These are phyloP conservation scores for Casaregolazyma lundiana DNA, from an alignment of 1,139 yeast genomes.

Conservation along the genomic window DNA sequence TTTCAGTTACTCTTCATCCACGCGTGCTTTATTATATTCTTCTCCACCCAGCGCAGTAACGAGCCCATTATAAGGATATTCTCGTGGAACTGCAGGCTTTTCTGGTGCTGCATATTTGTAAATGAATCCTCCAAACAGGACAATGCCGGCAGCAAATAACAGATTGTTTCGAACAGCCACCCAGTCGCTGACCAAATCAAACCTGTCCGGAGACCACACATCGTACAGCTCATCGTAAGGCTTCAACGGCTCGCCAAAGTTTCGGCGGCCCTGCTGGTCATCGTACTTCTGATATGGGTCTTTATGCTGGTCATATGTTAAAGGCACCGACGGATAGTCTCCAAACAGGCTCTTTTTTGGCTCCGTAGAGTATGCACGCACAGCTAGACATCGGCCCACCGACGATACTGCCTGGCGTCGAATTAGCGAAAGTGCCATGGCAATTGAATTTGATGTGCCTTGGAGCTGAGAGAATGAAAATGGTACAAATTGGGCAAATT, in stretches of 20 bases:
- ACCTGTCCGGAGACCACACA: slow-evolving; percentile 85
- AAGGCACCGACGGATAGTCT: slow-evolving; percentile 47
- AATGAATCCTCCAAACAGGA: slow-evolving; percentile 51
- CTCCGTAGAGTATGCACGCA: slow-evolving; percentile 8
- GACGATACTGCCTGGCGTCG: slow-evolving; percentile 6
- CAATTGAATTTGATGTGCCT: no score
- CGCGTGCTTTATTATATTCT: slow-evolving; percentile 19
- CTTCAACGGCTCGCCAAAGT: slow-evolving; percentile 56
- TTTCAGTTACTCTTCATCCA: slow-evolving; percentile 6
- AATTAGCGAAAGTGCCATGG: slow-evolving; percentile 5
- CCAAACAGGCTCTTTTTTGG: slow-evolving; percentile 26
- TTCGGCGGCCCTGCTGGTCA: slow-evolving; percentile 79
- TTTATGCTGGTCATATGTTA: slow-evolving; percentile 52
- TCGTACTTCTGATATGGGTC: slow-evolving; percentile 73
- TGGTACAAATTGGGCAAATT: slow-evolving; percentile 3
- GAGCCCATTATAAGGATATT: slow-evolving; percentile 70
- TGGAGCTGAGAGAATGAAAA: no score
- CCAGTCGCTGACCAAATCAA: slow-evolving; percentile 53
- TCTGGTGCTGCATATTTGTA: slow-evolving; percentile 64
- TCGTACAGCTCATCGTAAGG: slow-evolving; percentile 56
- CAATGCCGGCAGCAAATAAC: slow-evolving; percentile 52
- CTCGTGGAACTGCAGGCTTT: slow-evolving; percentile 71
- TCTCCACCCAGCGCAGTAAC: slow-evolving; percentile 67
- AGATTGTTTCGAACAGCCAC: slow-evolving; percentile 52
- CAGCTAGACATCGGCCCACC: neutral